Base-by-base conservation (phyloP, 495 filamentous ascomycete genomes). In the Penicillium maclennaniae region DNA sequence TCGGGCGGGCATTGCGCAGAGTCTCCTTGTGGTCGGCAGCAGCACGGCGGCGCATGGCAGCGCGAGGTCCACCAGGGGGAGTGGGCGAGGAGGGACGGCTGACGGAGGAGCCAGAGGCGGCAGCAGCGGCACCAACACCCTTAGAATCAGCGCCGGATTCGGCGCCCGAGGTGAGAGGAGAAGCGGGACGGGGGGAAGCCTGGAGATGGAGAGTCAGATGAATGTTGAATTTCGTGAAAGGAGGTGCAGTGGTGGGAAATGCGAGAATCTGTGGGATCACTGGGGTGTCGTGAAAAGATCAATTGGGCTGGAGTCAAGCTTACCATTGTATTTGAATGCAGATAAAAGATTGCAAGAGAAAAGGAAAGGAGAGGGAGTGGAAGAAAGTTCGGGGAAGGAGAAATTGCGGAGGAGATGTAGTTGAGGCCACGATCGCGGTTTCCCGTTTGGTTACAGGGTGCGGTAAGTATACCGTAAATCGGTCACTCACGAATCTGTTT, bases 21-120 rank as follows among this genome's bases (percentile, higher is more conserved):
- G 91, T 90, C 66, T 96, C 92, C 70, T 93, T 93, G 75, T 95
- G 86, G 70, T 98, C 93, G 53, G 92, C 92, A 3, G 93, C 91
- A 25, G 93, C 93, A 65, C 91, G 86, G 65, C 93, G 84, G 69
- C 92, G 85, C 77, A 98, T 89, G 54, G 89, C 92, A 60, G 92
- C 92, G 70, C 92, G 91, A 49, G 93, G 89, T 60, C 93, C 93
- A 51, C 93, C 93, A n/a, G 93, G 93, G 45, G 88, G 84, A 55
- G 88, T 82, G 37, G 93, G 93, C 45, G 92, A 96, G 27, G 88
- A 84, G 37, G 88, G 85, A 53, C 92, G 88, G 59, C 78, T 83
- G 61, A 81, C 82, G 62, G 83, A 83, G 49, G 82, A 77, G 67
- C 81, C 86, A 51, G 83, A 78, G 59, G 75, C 76, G 53, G 78